Conservation (phyloP, 805 yeast genomes). For the Ogataea neopini region DNA sequence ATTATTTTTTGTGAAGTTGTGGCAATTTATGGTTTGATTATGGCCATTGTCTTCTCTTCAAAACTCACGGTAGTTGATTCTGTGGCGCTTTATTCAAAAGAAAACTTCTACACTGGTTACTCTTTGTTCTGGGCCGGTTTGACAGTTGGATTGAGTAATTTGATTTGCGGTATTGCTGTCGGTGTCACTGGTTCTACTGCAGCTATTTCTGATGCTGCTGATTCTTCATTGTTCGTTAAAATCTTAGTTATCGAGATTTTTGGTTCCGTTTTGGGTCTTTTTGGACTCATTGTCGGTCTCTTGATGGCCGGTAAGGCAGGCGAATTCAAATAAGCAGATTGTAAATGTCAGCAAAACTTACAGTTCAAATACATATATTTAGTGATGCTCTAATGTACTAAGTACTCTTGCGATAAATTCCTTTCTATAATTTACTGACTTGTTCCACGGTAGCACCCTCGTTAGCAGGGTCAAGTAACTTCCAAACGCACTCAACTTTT, state of each 20-base stretch:
- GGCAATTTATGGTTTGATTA: conserved; percentile 95
- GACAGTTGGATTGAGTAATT: conserved; percentile 90
- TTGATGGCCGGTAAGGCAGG: conserved; percentile 95
- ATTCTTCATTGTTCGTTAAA: conserved; percentile 90
- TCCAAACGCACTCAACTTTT: conserved; percentile 74
- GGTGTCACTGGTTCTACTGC: conserved; percentile 99
- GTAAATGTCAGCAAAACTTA: too few relatives aligned
- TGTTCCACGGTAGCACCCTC: conserved; percentile 76
- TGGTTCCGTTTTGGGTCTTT: conserved; percentile 92
- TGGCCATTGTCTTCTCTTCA: conserved; percentile 95
- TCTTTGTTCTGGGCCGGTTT: conserved; percentile 97
- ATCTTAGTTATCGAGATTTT: conserved; percentile 96
- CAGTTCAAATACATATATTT: neutral
- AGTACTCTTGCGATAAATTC: neutral
- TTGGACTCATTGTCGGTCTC: conserved; percentile 95
- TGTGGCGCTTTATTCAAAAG: conserved; percentile 67
- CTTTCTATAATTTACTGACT: conserved; percentile 24
- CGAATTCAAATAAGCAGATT: conserved; percentile 52
- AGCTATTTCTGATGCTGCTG: conserved; percentile 97
- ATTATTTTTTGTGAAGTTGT: conserved; percentile 99
- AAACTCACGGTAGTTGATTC: conserved; percentile 72
- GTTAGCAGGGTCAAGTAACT: conserved; percentile 78
- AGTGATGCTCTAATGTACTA: neutral
- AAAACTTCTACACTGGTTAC: conserved; percentile 91
- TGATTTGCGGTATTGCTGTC: conserved; percentile 95